Percentiles rank a stretch among this genome's conserved stretches.
Evolutionary conservation across 169 alveolate genomes (phyloP).

Genomic region (Babesia divergens): DNA sequence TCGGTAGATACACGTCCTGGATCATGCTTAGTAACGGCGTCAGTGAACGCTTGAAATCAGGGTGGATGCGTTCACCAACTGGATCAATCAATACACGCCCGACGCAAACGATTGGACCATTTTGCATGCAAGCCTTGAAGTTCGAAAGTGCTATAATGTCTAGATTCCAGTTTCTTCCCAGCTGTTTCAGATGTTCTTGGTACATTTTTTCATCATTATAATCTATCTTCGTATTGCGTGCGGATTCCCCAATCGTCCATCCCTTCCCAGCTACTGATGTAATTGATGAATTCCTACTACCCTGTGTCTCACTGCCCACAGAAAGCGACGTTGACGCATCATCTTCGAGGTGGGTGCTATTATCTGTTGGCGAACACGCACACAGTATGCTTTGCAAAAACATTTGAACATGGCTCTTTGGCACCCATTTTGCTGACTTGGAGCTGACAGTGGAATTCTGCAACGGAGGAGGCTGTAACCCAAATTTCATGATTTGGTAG

Average conservation of each 20-base stretch:
- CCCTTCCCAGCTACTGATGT: conserved; percentile 3
- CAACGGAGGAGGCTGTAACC: neutral
- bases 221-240: neutral
- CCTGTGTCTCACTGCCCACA: neutral
- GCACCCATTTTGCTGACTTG: neutral
- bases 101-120: conserved; percentile 47
- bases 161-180: conserved; percentile 57
- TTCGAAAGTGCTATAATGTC: conserved; percentile 54
- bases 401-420: neutral
- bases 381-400: neutral
- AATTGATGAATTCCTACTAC: neutral
- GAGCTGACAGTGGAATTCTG: neutral
- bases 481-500: neutral
- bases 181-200: conserved; percentile 3
- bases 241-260: conserved; percentile 44
- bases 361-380: neutral
- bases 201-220: conserved; percentile 21
- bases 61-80: conserved; percentile 44
- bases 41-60: conserved; percentile 19
- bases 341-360: neutral
- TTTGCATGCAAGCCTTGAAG: conserved; percentile 1
- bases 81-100: conserved; percentile 31
- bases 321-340: neutral
- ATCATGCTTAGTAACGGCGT: conserved; percentile 26
- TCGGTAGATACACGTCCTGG: conserved; percentile 71